Conservation (phyloP, 2,329 filamentous ascomycete species). For the Epichloe sp. region DNA sequence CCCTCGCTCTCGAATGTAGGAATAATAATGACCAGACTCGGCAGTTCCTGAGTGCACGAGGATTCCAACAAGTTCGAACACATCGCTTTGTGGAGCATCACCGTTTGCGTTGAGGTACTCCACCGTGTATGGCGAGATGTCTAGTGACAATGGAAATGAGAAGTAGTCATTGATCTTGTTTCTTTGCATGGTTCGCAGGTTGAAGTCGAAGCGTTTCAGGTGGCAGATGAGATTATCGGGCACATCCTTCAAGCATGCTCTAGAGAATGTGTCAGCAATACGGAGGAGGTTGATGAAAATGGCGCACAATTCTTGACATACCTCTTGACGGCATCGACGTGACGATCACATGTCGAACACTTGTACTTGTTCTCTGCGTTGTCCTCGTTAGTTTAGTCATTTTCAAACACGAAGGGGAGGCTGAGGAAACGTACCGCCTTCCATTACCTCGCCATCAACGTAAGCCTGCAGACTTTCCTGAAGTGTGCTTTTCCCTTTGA, state of each 20-base stretch:
- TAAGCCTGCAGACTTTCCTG: conserved; percentile 88
- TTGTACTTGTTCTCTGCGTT: conserved; percentile 89
- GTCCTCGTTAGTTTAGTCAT: background rate
- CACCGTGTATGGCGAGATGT: conserved; percentile 86
- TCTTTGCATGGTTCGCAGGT: conserved; percentile 60
- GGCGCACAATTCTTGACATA: conserved; percentile 18
- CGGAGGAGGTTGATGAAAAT: background rate
- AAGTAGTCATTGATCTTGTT: conserved; percentile 96
- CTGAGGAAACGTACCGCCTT: conserved; percentile 48
- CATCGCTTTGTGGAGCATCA: conserved; percentile 45
- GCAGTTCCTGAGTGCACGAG: conserved; percentile 88
- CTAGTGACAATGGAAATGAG: conserved; percentile 67
- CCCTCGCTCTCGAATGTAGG: conserved; percentile 75
- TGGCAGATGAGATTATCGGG: conserved; percentile 94
- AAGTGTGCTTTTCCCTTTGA: conserved; percentile 77
- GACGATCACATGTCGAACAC: conserved; percentile 75
- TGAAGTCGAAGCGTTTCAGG: conserved; percentile 77
- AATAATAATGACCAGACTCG: conserved; percentile 95
- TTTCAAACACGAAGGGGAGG: background rate
- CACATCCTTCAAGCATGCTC: conserved; percentile 81
- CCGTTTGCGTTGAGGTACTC: conserved; percentile 57
- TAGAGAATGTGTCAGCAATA: conserved; percentile 18
- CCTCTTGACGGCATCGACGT: conserved; percentile 89
- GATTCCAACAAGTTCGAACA: conserved; percentile 89
- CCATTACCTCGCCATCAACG: conserved; percentile 90